A percentile compares a stretch with the other conserved stretches of the same genome.
Conservation (phyloP, 805 yeast species). For the Candida palmyrensis region DNA sequence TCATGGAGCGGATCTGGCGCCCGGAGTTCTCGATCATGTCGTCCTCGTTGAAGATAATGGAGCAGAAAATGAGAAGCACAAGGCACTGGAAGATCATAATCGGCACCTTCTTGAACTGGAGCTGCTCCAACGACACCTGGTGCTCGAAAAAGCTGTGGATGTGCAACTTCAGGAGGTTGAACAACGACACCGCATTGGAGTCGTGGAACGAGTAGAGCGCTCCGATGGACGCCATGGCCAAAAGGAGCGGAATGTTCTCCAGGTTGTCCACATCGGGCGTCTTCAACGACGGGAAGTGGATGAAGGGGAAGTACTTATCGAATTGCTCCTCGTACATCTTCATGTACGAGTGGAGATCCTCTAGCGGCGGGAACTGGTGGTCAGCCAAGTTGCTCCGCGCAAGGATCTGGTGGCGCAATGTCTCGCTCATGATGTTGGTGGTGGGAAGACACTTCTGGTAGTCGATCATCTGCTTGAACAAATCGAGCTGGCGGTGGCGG, state of each 20-base stretch:
- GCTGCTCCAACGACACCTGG: constrained; percentile 39
- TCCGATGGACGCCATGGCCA: constrained; percentile 85
- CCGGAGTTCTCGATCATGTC: constrained; percentile 46
- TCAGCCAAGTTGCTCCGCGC: constrained; percentile 47
- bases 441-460: no score
- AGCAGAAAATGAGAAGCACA: constrained; percentile 50
- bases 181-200: constrained; percentile 64
- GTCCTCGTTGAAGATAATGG: constrained; percentile 51
- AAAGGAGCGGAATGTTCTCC: constrained; percentile 57
- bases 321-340: constrained; percentile 73
- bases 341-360: constrained; percentile 72
- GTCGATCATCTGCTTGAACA: constrained; percentile 36
- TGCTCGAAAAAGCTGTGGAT: constrained; percentile 62
- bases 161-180: constrained; percentile 61
- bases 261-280: constrained; percentile 31
- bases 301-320: constrained; percentile 77
- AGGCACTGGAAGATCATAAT: constrained; percentile 53
- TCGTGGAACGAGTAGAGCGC: constrained; percentile 82
- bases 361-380: constrained; percentile 66
- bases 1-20: constrained; percentile 50
- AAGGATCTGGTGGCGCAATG: constrained; percentile 51
- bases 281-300: constrained; percentile 62
- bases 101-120: constrained; percentile 50
- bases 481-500: constrained; percentile 60
- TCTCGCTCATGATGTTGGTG: constrained; percentile 33